Base-by-base conservation (phyloP, 164 flowering plant genomes). In the Kingdonia uniflora region DNA sequence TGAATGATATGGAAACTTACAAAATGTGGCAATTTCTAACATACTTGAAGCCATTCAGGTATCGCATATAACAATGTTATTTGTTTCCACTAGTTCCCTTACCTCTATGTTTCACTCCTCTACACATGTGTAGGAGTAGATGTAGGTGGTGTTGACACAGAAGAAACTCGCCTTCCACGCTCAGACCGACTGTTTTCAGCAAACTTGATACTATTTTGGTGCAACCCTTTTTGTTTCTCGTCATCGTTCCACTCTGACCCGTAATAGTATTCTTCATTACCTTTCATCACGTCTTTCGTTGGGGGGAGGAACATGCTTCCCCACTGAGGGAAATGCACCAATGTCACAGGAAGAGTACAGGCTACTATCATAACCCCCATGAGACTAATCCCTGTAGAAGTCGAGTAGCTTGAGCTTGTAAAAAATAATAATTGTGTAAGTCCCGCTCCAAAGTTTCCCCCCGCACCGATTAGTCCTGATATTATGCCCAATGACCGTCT, bases 261-360 rank as follows among this genome's bases (percentile, higher is more conserved):
- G 41, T 82, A 85, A 50, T 82, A 85, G 29, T 62, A 12, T 42
- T 79, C 82, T 54, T 87, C 89, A 0, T 37, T 72, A 0, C 64
- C 54, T 14, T 74, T 74, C 1, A 12, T 52, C 7, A 33, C 57
- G 35, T 76, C 64, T 19, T 59, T 71, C 0, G 96, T 68, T 0
- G 89, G 65, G 0, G 85, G 81, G 12, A 74, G 41, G 65, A 87
- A 79, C 96, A 87, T 87, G 61, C 96, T 71, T 15, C 96, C 96
- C 96, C 90, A 87, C 51, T 82, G 90, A 0, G 96, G 94, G 66
- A 87, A 82, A 51, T 80, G 79, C 13, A 82, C 68, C 11, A 77
- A 19, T 0, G 78, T 58, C 49, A 81, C 81, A 0, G 95, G 87
- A 20, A 80, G 58, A 4, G 87, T 82, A 64, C 86, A 80, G 0